These are phyloP conservation scores for Closterium sp. DNA, from an alignment of 139 green algal genomes.

Conservation along the genomic window DNA sequence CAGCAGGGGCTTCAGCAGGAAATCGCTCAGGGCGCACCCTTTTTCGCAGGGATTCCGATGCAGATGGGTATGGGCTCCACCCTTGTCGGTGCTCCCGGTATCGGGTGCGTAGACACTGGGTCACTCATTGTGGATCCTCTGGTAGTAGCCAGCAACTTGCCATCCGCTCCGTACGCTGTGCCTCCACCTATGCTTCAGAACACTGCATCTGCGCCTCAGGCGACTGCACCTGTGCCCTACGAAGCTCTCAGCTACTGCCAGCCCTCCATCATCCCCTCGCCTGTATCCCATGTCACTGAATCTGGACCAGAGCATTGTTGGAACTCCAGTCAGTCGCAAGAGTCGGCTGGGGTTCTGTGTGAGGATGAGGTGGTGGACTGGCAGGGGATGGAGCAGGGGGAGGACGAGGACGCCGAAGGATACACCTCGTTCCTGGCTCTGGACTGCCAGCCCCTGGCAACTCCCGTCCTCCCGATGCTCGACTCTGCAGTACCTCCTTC, in stretches of 20 bases:
- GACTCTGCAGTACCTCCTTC: neutral
- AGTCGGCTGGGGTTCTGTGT: neutral
- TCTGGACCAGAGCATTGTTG: neutral
- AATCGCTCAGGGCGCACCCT: neutral
- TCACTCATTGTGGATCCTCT: neutral
- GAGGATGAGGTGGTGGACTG: neutral
- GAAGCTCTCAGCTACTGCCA: neutral
- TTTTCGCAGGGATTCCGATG: neutral
- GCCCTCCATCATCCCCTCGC: neutral
- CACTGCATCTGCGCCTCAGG: neutral
- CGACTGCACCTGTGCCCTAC: neutral
- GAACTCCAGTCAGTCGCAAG: neutral
- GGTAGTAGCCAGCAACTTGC: neutral
- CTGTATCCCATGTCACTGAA: neutral
- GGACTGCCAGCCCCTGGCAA: neutral
- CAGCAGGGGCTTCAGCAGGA: neutral
- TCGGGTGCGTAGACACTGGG: neutral
- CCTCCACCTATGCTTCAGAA: neutral
- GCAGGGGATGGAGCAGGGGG: neutral
- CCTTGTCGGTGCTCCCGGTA: neutral
- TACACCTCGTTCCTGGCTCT: neutral
- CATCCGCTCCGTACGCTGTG: neutral
- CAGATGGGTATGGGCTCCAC: neutral
- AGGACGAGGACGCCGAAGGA: neutral
- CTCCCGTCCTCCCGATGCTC: neutral